These are phyloP conservation scores for Solanum paucissectum DNA, from an alignment of 257 asterid species.

Conservation along the genomic window DNA sequence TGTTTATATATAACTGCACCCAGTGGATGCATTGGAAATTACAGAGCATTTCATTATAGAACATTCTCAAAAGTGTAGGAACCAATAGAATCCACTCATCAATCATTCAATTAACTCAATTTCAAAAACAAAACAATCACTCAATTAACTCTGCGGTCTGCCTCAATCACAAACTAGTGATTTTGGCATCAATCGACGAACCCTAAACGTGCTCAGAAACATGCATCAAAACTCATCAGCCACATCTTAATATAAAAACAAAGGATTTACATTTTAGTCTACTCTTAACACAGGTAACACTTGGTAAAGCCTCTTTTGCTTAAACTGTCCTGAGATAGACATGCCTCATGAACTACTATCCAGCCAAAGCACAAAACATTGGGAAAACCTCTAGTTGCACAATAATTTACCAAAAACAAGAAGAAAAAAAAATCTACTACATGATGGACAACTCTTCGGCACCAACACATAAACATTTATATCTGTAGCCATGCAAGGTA, in stretches of 20 bases:
- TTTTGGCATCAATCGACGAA: neutral
- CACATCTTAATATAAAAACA: neutral
- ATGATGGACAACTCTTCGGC: neutral
- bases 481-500: neutral
- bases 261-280: neutral
- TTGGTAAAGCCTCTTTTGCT: neutral
- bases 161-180: neutral
- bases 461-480: neutral
- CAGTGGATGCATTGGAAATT: neutral
- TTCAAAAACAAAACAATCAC: neutral
- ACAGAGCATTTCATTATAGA: neutral
- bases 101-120: neutral
- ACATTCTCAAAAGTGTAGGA: neutral
- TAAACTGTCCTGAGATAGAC: neutral
- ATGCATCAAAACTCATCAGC: neutral
- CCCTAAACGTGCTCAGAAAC: neutral
- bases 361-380: neutral
- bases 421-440: neutral
- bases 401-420: neutral
- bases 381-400: neutral
- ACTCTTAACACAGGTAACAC: neutral
- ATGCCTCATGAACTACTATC: neutral
- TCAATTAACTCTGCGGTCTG: neutral
- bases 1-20: neutral
- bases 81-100: neutral